These are phyloP conservation scores for Uronychia binucleata DNA, from an alignment of 73 alveolate species.

Conservation along the genomic window DNA sequence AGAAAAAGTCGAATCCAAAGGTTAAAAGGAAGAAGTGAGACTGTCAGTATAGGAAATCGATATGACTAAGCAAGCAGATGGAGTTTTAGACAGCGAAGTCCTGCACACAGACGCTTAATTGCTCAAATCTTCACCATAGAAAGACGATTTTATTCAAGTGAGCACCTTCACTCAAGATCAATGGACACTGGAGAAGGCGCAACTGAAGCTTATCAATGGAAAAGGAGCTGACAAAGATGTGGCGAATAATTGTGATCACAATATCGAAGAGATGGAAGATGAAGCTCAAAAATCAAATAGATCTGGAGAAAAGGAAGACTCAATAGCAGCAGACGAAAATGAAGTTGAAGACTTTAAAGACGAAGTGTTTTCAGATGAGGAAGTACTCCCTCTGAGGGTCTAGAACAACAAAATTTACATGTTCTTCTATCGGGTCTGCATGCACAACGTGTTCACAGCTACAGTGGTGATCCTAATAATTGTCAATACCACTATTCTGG, in stretches of 20 bases:
- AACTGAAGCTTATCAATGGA: too few relatives aligned
- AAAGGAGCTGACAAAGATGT: too few relatives aligned
- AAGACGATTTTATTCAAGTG: too few relatives aligned
- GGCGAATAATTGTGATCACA: too few relatives aligned
- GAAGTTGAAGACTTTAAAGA: neutral
- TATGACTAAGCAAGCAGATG: too few relatives aligned
- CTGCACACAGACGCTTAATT: too few relatives aligned
- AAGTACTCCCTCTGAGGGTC: neutral
- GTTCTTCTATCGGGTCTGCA: neutral
- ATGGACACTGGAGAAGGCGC: too few relatives aligned
- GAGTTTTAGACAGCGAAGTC: too few relatives aligned
- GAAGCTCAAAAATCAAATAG: neutral
- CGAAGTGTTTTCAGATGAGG: neutral
- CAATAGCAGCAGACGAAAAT: neutral
- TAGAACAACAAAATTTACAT: neutral
- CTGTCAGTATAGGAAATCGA: too few relatives aligned
- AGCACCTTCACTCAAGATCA: too few relatives aligned
- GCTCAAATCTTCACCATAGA: too few relatives aligned
- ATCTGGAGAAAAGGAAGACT: neutral
- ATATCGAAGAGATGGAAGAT: neutral
- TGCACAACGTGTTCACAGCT: neutral
- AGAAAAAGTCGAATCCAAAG: neutral
- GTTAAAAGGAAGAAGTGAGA: neutral
- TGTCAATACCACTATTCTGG: neutral
- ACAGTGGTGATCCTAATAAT: neutral